Evolutionary conservation across 441 rosid species (phyloP).

Genomic region (Croton laevigatus): DNA sequence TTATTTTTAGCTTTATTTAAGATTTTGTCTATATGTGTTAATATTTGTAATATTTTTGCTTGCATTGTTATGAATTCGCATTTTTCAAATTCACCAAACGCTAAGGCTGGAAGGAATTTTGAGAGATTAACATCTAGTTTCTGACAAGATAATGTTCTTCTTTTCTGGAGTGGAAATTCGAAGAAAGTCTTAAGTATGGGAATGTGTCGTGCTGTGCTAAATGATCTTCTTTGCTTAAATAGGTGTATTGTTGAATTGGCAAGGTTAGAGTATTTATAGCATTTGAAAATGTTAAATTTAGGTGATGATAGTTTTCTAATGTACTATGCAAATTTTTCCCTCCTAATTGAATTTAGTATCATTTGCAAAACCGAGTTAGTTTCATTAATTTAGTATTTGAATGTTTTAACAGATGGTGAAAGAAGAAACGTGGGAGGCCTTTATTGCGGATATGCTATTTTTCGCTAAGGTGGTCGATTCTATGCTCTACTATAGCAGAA

Average conservation of each 20-base stretch:
- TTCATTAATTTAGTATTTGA: background rate
- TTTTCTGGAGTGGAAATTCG: background rate
- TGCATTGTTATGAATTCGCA: background rate
- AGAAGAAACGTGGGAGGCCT: constrained; percentile 82
- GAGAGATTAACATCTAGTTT: background rate
- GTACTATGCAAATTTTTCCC: background rate
- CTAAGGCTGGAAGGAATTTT: background rate
- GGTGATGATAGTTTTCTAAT: background rate
- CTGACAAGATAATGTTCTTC: background rate
- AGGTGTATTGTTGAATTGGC: background rate
- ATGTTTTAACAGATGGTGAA: constrained; percentile 45
- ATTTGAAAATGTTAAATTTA: background rate
- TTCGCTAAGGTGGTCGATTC: constrained; percentile 56
- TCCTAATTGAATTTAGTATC: background rate
- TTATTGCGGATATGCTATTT: constrained; percentile 55
- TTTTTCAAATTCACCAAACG: background rate
- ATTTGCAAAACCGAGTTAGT: background rate
- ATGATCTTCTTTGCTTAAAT: background rate
- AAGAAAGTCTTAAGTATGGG: background rate
- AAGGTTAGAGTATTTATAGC: background rate
- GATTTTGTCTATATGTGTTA: background rate
- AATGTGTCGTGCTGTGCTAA: background rate
- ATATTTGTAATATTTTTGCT: background rate
- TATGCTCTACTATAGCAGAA: background rate
- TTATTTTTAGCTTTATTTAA: background rate